Conservation (phyloP, 2,329 filamentous ascomycete genomes). For the Nothophaeocryptopus gaeumannii region DNA sequence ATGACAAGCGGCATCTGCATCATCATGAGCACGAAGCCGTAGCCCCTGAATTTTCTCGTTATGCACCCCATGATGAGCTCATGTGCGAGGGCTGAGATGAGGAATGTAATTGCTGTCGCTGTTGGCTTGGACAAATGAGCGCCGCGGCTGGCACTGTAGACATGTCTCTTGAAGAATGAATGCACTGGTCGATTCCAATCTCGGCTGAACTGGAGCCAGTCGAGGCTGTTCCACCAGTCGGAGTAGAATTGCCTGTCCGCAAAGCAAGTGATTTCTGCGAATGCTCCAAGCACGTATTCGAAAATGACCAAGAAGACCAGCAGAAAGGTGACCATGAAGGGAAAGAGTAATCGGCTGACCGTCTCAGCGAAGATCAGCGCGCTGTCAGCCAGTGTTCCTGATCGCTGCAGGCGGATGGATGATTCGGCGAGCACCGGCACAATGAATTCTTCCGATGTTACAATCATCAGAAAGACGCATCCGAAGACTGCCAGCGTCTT, state of each 20-base stretch:
- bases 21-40: conserved; percentile 95
- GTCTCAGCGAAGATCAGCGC: conserved; percentile 82
- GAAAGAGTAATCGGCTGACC: conserved; percentile 87
- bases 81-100: conserved; percentile 84
- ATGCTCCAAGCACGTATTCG: conserved; percentile 91
- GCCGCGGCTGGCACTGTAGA: conserved; percentile 78
- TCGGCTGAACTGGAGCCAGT: conserved; percentile 84
- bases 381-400: conserved; percentile 59
- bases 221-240: conserved; percentile 70
- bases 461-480: conserved; percentile 89
- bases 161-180: conserved; percentile 89
- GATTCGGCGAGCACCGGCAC: conserved; percentile 81
- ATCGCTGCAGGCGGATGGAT: conserved; percentile 50
- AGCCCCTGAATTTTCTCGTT: conserved; percentile 91
- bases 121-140: conserved; percentile 67
- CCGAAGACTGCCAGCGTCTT: conserved; percentile 90
- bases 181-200: conserved; percentile 99
- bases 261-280: conserved; percentile 81
- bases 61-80: conserved; percentile 98
- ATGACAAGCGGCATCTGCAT: conserved; percentile 92
- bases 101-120: conserved; percentile 86
- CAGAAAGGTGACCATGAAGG: conserved; percentile 94
- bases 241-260: conserved; percentile 91
- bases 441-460: conserved; percentile 93
- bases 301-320: conserved; percentile 98